Evolutionary conservation across 2,329 filamentous ascomycete genomes (phyloP).

Genomic region (Fusarium siculi): DNA sequence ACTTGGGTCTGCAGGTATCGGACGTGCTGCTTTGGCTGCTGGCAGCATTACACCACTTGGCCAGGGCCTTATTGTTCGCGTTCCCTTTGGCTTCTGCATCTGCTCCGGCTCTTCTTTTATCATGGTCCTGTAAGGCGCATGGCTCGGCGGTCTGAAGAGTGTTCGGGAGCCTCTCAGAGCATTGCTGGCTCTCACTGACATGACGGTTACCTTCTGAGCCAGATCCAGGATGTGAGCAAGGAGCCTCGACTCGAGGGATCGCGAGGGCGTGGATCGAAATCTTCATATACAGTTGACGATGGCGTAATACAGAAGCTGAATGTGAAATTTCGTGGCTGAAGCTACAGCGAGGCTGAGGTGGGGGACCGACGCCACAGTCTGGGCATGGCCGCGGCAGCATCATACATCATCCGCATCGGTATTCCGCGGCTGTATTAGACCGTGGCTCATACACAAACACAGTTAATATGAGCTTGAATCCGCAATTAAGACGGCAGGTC

Average conservation of each 20-base stretch:
- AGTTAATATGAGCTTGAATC: slow-evolving; percentile 52
- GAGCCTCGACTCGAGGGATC: background rate
- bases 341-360: slow-evolving; percentile 18
- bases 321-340: slow-evolving; percentile 30
- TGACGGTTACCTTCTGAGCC: background rate
- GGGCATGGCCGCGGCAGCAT: slow-evolving; percentile 15
- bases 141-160: background rate
- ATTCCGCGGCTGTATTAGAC: background rate
- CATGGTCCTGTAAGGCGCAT: background rate
- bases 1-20: background rate
- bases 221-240: background rate
- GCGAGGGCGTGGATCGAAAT: background rate
- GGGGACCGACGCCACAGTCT: slow-evolving; percentile 31
- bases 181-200: background rate
- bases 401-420: slow-evolving; percentile 20
- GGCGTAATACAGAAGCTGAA: slow-evolving; percentile 1
- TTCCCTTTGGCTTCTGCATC: background rate
- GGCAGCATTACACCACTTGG: background rate
- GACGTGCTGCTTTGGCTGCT: background rate
- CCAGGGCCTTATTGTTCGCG: background rate
- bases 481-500: slow-evolving; percentile 77
- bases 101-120: background rate
- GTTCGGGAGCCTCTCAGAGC: background rate
- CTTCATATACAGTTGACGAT: background rate
- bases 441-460: slow-evolving; percentile 7